These are phyloP conservation scores for Apiospora pterosperma DNA, from an alignment of 2,329 filamentous ascomycete species.

Conservation along the genomic window DNA sequence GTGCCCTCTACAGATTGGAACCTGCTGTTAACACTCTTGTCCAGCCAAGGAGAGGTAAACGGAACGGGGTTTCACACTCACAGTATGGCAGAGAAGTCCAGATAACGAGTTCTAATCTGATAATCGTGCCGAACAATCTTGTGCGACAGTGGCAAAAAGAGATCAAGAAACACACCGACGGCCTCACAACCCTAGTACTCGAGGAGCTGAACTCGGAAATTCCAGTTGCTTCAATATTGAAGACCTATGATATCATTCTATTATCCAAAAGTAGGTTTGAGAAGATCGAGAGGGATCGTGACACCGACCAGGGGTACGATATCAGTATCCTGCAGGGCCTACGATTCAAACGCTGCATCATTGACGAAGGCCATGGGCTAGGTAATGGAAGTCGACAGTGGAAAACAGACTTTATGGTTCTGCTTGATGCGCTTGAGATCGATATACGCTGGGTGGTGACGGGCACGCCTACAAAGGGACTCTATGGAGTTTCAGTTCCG, in stretches of 20 bases:
- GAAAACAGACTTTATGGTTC: slow-evolving; percentile 52
- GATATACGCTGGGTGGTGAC: slow-evolving; percentile 85
- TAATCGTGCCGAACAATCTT: slow-evolving; percentile 81
- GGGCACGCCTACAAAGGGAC: slow-evolving; percentile 80
- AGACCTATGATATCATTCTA: slow-evolving; percentile 71
- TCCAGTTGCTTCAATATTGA: slow-evolving; percentile 55
- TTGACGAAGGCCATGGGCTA: slow-evolving; percentile 88
- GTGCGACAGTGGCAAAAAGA: slow-evolving; percentile 81
- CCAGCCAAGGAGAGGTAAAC: slow-evolving; percentile 31
- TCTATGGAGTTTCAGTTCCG: slow-evolving; percentile 65
- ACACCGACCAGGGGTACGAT: slow-evolving; percentile 12
- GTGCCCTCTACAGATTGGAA: slow-evolving; percentile 57
- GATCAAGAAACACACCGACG: slow-evolving; percentile 71
- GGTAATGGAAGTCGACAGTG: slow-evolving; percentile 54
- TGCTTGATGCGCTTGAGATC: slow-evolving; percentile 53
- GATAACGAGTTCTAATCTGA: slow-evolving; percentile 66
- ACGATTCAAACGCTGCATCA: slow-evolving; percentile 84
- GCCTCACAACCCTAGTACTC: slow-evolving; percentile 63
- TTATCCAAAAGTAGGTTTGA: slow-evolving; percentile 76
- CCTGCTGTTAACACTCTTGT: slow-evolving; percentile 37
- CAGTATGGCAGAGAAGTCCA: slow-evolving; percentile 48
- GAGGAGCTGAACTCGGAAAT: slow-evolving; percentile 48
- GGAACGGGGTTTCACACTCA: slow-evolving; percentile 29
- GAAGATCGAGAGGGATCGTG: slow-evolving; percentile 47
- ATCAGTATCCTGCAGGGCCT: slow-evolving; percentile 59